Conservation (phyloP, 73 alveolate genomes). For the Stentor roeselii region DNA sequence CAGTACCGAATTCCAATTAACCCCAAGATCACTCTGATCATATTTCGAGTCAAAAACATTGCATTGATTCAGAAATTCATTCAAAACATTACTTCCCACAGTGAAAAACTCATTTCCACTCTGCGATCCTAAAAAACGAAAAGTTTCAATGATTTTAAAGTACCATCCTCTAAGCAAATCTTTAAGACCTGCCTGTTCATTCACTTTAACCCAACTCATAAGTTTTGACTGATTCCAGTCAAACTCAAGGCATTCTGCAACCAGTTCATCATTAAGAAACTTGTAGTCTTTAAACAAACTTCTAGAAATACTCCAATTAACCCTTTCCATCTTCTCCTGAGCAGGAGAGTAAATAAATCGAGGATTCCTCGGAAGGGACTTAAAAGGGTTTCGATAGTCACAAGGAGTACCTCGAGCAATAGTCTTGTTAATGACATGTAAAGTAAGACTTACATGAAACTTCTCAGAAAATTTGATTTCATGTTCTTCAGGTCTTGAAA, state of each 20-base stretch:
- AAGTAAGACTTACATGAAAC: too few species aligned
- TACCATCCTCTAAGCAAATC: neutral
- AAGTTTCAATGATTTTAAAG: slow-evolving; percentile 14
- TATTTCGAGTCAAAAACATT: neutral
- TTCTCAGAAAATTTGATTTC: neutral
- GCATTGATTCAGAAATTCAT: slow-evolving; percentile 20
- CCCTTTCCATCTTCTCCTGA: neutral
- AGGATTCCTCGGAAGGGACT: neutral
- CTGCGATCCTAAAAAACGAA: neutral
- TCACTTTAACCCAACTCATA: slow-evolving; percentile 26
- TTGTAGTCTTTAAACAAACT: slow-evolving; percentile 62
- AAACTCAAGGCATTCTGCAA: slow-evolving; percentile 73
- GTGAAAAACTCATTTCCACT: neutral
- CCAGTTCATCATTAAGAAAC: slow-evolving; percentile 59
- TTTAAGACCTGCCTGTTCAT: neutral
- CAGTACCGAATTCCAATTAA: slow-evolving; percentile 11
- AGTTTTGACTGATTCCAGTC: slow-evolving; percentile 72
- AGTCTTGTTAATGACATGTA: neutral
- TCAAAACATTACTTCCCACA: slow-evolving; percentile 11
- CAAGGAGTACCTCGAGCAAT: neutral
- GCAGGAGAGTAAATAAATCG: neutral
- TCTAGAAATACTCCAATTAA: slow-evolving; percentile 25
- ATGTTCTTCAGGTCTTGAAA: neutral
- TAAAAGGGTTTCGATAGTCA: neutral
- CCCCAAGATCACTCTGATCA: neutral